A percentile compares a stretch with the other conserved stretches of the same genome.
These are phyloP conservation scores for Raddia guianensis DNA, from an alignment of 176 grass and related monocot species.

Conservation along the genomic window DNA sequence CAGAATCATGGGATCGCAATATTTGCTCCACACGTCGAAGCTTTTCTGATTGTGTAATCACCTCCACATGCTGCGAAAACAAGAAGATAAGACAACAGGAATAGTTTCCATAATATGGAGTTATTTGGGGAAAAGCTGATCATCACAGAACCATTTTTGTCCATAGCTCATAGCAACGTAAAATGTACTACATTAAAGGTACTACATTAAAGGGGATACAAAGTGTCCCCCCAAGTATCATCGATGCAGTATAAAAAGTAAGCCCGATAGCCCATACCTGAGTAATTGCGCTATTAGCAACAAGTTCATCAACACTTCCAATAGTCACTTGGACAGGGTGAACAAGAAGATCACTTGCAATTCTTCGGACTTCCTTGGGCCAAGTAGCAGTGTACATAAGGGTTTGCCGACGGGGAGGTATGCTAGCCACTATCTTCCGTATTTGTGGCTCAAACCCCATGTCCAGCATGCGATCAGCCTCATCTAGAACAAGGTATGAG, in stretches of 20 bases:
- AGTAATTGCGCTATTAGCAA: slow-evolving; percentile 95
- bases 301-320: slow-evolving; percentile 90
- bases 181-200: slow-evolving; percentile 17
- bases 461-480: slow-evolving; percentile 87
- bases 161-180: not conserved
- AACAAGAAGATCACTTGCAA: slow-evolving; percentile 89
- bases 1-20: slow-evolving; percentile 83
- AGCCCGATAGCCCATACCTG: slow-evolving; percentile 67
- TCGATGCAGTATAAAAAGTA: not conserved
- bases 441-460: slow-evolving; percentile 98
- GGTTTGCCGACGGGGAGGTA: slow-evolving; percentile 84
- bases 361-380: slow-evolving; percentile 93
- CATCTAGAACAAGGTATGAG: slow-evolving; percentile 81
- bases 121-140: not conserved
- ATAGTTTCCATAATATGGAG: slow-evolving; percentile 3
- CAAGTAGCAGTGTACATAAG: slow-evolving; percentile 99
- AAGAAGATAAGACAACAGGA: slow-evolving; percentile 21
- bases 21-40: slow-evolving; percentile 86
- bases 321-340: slow-evolving; percentile 96
- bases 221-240: slow-evolving; percentile 14
- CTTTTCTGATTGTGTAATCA: slow-evolving; percentile 79
- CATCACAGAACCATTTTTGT: not conserved
- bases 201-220: slow-evolving; percentile 25
- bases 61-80: slow-evolving; percentile 73
- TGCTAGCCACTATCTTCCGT: slow-evolving; percentile 84